Conservation (phyloP, 2,329 filamentous ascomycete species). For the Rhexocercosporidium sp. region DNA sequence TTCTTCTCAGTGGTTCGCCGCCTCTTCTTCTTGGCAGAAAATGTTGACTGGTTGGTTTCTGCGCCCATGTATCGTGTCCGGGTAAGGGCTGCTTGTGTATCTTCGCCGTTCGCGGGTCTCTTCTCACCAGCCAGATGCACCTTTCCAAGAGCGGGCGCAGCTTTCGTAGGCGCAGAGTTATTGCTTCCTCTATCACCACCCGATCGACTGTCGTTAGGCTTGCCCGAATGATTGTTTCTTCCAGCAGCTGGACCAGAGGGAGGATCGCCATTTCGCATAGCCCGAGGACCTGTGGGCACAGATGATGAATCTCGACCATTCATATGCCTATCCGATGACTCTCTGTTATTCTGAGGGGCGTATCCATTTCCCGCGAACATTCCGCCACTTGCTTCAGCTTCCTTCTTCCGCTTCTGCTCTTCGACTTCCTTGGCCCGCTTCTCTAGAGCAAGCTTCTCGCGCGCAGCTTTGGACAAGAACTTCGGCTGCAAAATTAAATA, state of each 20-base stretch:
- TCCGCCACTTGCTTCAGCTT: slow-evolving; percentile 38
- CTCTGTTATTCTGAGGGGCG: slow-evolving; percentile 31
- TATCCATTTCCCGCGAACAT: slow-evolving; percentile 33
- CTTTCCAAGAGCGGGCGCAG: slow-evolving; percentile 36
- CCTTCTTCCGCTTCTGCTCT: slow-evolving; percentile 58
- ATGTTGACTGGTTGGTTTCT: slow-evolving; percentile 83
- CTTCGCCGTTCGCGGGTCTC: slow-evolving; percentile 51
- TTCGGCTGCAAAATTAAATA: slow-evolving; percentile 61
- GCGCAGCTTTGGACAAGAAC: slow-evolving; percentile 82
- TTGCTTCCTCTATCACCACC: background rate
- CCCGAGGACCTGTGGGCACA: slow-evolving; percentile 75
- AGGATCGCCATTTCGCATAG: slow-evolving; percentile 61
- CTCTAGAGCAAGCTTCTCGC: slow-evolving; percentile 80
- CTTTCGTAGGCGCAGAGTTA: slow-evolving; percentile 38
- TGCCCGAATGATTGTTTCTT: slow-evolving; percentile 32
- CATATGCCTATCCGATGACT: slow-evolving; percentile 29
- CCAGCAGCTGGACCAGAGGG: slow-evolving; percentile 50
- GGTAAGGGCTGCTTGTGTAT: slow-evolving; percentile 75
- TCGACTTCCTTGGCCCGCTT: slow-evolving; percentile 76
- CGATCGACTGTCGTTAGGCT: background rate
- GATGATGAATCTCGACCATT: slow-evolving; percentile 38
- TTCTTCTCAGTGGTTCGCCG: slow-evolving; percentile 93
- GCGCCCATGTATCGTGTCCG: slow-evolving; percentile 89
- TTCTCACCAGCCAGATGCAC: slow-evolving; percentile 45
- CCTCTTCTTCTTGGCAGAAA: slow-evolving; percentile 95